Percentiles rank a stretch among this genome's conserved stretches.
Evolutionary conservation across 2,329 filamentous ascomycete genomes (phyloP).

Genomic region (Acrodontium crateriforme): DNA sequence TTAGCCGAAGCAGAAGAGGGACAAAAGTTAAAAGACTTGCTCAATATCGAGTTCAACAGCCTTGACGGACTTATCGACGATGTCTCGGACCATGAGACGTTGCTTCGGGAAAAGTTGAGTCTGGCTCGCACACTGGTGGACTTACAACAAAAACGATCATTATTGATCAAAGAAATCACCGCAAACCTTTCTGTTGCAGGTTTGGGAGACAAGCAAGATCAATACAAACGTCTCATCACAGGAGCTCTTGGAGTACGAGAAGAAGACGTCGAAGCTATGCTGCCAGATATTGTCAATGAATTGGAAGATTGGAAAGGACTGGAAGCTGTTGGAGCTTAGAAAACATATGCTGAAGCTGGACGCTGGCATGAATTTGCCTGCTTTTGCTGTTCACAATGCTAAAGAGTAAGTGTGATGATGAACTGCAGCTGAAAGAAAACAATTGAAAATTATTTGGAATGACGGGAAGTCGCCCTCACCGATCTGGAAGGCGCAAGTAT

Average conservation of each 20-base stretch:
- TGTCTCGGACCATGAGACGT: conserved; percentile 28
- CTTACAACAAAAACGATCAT: conserved; percentile 45
- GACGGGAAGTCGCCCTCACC: no score
- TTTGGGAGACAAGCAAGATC: conserved; percentile 48
- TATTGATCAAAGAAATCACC: conserved; percentile 54
- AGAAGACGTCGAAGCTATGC: conserved; percentile 52
- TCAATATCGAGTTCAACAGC: conserved; percentile 19
- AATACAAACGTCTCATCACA: conserved; percentile 56
- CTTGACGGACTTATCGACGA: conserved; percentile 13
- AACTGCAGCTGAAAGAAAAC: no score
- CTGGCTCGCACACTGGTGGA: conserved; percentile 45
- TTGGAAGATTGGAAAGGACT: conserved; percentile 28
- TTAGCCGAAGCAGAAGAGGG: conserved; percentile 33
- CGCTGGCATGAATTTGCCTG: no score
- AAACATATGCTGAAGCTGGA: conserved; percentile 3
- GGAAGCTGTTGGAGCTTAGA: conserved; percentile 10
- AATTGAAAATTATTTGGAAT: no score
- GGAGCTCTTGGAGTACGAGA: conserved; percentile 55
- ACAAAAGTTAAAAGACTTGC: conserved; percentile 22
- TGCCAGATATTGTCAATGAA: conserved; percentile 36
- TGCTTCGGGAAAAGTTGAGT: conserved; percentile 39
- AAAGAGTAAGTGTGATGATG: no score
- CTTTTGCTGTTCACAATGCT: no score
- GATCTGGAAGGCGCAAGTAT: no score
- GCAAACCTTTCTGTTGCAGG: conserved; percentile 55